Base-by-base conservation (phyloP, 305 asterid genomes). In the Fraxinus nigra region DNA sequence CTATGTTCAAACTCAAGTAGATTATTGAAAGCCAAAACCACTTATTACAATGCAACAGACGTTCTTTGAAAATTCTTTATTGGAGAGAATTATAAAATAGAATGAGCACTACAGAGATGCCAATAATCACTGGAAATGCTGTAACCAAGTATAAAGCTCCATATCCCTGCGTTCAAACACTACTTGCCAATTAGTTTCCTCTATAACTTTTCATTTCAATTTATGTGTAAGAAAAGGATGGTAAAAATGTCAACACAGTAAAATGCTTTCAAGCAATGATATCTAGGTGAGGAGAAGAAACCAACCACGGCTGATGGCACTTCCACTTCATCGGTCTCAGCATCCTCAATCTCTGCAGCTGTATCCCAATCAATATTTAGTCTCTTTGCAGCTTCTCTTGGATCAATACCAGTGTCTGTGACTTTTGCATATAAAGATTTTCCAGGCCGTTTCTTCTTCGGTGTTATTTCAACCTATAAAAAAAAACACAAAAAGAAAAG, bases 101-200 rank as follows among this genome's bases (percentile, higher is more conserved):
- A 82, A 96, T 92, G 83, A 96, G 87, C 82, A 94, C 99, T 26
- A 94, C 97, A 37, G 98, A 96, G 87, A 94, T 87, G 48, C 98
- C 99, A 77, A 94, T 94, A 80, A 94, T 94, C 79, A 94, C 87
- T 37, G 99, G 98, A 86, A 96, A 91, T 70, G 95, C 99, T 4
- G 99, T 89, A 67, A 95, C 89, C 95, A 96, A 85, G 91, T 96
- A 94, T 65, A 96, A 93, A 81, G 99, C 99, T 87, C 98, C 98
- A 72, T 88, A 96, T 83, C 99, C 98, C 98, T 93, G 95, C 93
- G 76, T 78, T 40, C 80, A 80, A 18, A 61, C 20, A 30, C 30
- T 69, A 26, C 74, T 18, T 74, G 33, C 77, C 28, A 16, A 79
- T 65, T 16, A 81, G 67, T 18, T 43, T 28, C 70, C 30, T 34